Base-by-base conservation (phyloP, 805 yeast genomes). In the Yarrowia sp. region DNA sequence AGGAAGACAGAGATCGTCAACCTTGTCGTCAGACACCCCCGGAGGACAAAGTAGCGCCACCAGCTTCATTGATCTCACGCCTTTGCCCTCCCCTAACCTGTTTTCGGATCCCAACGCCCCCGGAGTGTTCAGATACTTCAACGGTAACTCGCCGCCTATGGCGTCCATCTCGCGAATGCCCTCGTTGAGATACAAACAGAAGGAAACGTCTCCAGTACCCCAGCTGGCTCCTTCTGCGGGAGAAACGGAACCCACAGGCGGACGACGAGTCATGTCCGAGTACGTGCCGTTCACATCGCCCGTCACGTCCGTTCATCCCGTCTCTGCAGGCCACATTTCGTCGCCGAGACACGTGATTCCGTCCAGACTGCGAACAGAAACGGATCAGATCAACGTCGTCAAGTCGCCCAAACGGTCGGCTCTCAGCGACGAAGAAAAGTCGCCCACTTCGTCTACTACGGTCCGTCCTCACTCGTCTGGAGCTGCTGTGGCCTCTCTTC, bases 1-100 rank as follows among this genome's bases (percentile, higher is more conserved):
- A 9, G 65, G 65, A 32, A 40, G 65, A 5, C 65, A 45, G 12
- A 41, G 65, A 7, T 59, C 65, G 4, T 35, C 41, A 14, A 59
- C 65, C 2, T 35, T 43, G 19, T 56, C 63, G 9, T 19, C 48
- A 8, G 65, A 59, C 32, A 43, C 64, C 12, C 49, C 49, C 26
- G 64, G 64, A 4, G 52, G 35, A 9, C 40, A 26, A 7, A 26
- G 32, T 2, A 16, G 42, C 42, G 42, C 35, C 36, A 45, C 68
- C 22, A n/a, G 65, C 63, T 72, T 72, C 52, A 70, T 70, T 56
- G 74, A 72, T 56, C 70, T 72, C 43, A 72, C 74, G 12, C 74
- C 74, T 14, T 69, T 72, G 19, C 74, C 74, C 8, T 72, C 74
- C 19, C 74, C 74, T 8, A 58, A 71, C 55, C 72, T 72, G 43